Evolutionary conservation across 169 alveolate species (phyloP).

Genomic region (Eimeria zaria): DNA sequence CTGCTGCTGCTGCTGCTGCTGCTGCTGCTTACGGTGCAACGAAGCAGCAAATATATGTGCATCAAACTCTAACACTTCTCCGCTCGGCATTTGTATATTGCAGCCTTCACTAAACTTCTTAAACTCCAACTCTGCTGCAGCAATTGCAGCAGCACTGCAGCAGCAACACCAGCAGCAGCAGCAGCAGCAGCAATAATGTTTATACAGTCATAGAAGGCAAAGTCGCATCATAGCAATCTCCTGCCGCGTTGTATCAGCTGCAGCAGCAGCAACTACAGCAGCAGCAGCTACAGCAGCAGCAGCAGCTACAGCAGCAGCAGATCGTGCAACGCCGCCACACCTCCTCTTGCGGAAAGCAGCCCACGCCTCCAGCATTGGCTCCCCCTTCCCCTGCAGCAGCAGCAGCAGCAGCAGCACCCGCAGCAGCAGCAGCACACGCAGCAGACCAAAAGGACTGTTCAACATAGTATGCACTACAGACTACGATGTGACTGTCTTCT

Average conservation of each 20-base stretch:
- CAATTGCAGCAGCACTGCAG: slow-evolving; percentile 53
- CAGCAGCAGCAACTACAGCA: slow-evolving; percentile 12
- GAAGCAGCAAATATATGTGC: not conserved
- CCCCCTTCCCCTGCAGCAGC: slow-evolving; percentile 49
- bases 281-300: slow-evolving; percentile 23
- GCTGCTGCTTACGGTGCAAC: slow-evolving; percentile 14
- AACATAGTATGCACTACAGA: not conserved
- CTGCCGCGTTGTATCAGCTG: not conserved
- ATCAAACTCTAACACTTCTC: not conserved
- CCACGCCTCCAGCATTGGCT: slow-evolving; percentile 55
- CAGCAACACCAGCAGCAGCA: not conserved
- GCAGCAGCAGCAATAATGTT: not conserved
- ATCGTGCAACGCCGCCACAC: not conserved
- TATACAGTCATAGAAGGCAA: no score
- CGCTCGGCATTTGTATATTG: not conserved
- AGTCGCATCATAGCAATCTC: no score
- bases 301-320: not conserved
- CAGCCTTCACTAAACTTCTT: not conserved
- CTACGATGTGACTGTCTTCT: not conserved
- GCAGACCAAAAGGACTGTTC: not conserved
- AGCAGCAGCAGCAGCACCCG: slow-evolving; percentile 43
- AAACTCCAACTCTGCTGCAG: slow-evolving; percentile 27
- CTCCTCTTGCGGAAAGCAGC: slow-evolving; percentile 55
- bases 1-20: not conserved
- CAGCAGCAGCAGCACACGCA: not conserved